phyloP scores from a whole-genome alignment of 23 red algal genomes.

The Gracilaria gracilis region DNA sequence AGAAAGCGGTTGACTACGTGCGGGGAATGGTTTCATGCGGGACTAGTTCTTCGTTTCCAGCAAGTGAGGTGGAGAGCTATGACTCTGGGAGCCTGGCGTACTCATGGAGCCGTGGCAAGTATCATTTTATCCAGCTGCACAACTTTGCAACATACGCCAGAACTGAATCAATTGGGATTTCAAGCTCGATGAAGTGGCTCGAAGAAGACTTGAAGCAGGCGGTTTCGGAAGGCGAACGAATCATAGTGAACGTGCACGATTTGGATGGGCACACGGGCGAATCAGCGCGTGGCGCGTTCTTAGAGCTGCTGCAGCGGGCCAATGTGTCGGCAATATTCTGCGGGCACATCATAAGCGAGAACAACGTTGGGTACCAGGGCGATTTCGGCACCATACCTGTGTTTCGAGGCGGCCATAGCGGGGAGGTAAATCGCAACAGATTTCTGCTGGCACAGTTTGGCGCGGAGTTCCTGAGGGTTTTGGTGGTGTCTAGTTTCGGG shows the following conservation, averaged over 20 bases:
- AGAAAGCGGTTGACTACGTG: conserved; percentile 6
- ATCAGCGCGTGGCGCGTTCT: background rate
- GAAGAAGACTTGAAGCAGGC: background rate
- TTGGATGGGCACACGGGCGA: background rate
- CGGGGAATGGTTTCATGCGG: background rate
- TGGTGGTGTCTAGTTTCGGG: conserved; percentile 1
- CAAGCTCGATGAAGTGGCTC: conserved; percentile 1
- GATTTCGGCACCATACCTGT: conserved; percentile 17
- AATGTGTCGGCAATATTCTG: conserved; percentile 14
- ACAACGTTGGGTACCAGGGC: conserved; percentile 11
- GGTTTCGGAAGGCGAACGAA: background rate
- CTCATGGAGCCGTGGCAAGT: background rate
- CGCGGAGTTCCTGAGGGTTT: background rate
- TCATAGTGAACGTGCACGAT: conserved; percentile 8
- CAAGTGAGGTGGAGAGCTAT: background rate
- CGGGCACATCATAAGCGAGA: background rate
- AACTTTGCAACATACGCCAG: background rate
- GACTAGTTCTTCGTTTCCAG: background rate
- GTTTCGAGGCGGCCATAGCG: conserved; percentile 15
- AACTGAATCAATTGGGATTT: background rate
- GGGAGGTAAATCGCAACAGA: conserved; percentile 8
- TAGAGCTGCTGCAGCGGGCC: background rate
- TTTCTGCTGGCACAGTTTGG: conserved; percentile 1
- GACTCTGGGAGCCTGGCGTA: conserved; percentile 13
- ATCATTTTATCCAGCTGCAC: conserved; percentile 33